These are phyloP conservation scores for Marasmius tenuissimus DNA, from an alignment of 1,284 basidiomycete genomes.

Conservation along the genomic window DNA sequence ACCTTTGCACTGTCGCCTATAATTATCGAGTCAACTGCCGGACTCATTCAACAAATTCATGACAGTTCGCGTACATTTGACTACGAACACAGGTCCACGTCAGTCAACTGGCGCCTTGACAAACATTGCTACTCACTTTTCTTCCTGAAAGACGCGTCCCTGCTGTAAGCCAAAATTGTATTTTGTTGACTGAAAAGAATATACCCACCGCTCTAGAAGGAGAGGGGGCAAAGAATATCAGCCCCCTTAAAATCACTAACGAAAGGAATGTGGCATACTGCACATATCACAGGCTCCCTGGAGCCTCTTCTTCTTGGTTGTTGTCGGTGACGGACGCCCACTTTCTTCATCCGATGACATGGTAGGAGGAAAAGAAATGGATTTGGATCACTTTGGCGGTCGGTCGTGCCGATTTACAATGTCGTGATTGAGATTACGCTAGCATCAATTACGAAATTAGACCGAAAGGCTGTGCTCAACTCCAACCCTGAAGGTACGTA, in stretches of 20 bases:
- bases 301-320: background rate
- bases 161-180: background rate
- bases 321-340: background rate
- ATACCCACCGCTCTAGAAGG: background rate
- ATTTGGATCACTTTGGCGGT: background rate
- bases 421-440: background rate
- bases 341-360: background rate
- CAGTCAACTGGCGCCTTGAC: too few relatives aligned
- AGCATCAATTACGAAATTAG: background rate
- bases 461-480: background rate
- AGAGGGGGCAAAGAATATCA: background rate
- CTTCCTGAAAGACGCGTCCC: background rate
- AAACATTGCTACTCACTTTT: background rate
- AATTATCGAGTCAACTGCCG: background rate
- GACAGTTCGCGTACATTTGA: background rate
- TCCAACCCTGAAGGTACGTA: too few relatives aligned
- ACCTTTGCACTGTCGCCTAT: conserved; percentile 1
- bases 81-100: background rate
- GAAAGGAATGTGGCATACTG: background rate
- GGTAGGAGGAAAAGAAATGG: background rate
- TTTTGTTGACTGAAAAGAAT: background rate
- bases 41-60: background rate
- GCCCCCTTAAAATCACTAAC: too few relatives aligned
- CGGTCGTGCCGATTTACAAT: background rate
- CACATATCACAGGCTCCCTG: conserved; percentile 5